Evolutionary conservation across 2,329 filamentous ascomycete genomes (phyloP).

Genomic region (Cladosporium sp.): DNA sequence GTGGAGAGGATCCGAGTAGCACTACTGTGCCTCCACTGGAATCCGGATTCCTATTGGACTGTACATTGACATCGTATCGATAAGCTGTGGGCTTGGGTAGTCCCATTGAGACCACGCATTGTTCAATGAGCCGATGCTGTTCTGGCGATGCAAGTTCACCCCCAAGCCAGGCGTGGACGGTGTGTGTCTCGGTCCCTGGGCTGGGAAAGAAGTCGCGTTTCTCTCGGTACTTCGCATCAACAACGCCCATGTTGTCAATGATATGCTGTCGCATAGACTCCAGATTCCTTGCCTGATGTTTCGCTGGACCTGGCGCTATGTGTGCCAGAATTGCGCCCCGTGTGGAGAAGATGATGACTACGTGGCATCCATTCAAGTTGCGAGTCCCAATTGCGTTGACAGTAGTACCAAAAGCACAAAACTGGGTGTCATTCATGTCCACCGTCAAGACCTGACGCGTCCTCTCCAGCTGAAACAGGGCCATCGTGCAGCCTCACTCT

Average conservation of each 20-base stretch:
- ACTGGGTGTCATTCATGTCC: background rate
- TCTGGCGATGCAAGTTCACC: background rate
- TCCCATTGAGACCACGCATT: background rate
- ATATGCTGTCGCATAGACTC: background rate
- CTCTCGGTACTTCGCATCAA: background rate
- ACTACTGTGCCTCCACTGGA: background rate
- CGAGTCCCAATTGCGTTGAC: background rate
- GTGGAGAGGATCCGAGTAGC: background rate
- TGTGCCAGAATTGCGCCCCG: background rate
- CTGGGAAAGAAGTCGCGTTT: background rate
- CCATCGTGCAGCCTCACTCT: background rate
- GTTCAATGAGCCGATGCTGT: background rate
- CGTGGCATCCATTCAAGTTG: background rate
- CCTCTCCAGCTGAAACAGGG: background rate
- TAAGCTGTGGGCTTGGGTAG: background rate
- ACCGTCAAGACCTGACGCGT: background rate
- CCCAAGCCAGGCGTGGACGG: background rate
- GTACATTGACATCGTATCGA: background rate
- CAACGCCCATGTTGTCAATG: background rate
- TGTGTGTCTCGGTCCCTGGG: background rate
- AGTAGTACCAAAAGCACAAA: background rate
- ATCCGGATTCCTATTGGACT: background rate
- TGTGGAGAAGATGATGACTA: background rate
- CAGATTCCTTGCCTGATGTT: background rate
- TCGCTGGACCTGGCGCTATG: background rate